Percentiles rank a stretch among this genome's conserved stretches.
These are phyloP conservation scores for Gautieria morchelliformis DNA, from an alignment of 768 basidiomycete species.

Conservation along the genomic window DNA sequence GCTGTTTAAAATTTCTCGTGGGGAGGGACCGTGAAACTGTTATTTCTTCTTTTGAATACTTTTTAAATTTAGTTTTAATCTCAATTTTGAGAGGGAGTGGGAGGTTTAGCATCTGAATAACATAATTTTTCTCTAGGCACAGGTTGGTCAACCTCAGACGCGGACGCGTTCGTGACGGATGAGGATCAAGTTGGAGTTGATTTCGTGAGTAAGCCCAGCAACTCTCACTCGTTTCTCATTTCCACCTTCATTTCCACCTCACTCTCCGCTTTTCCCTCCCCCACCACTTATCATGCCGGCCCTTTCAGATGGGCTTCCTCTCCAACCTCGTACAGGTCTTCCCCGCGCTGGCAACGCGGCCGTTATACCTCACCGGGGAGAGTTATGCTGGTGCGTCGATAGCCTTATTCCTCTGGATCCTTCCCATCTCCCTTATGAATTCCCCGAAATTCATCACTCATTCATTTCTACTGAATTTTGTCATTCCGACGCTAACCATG, in stretches of 20 bases:
- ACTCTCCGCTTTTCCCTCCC: background rate
- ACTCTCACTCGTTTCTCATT: background rate
- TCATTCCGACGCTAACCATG: too few species aligned
- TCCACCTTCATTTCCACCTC: background rate
- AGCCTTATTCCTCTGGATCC: background rate
- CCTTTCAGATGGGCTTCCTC: constrained; percentile 10
- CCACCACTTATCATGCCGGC: too few species aligned
- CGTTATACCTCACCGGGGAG: constrained; percentile 13
- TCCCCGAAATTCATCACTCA: too few species aligned
- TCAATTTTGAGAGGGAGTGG: too few species aligned
- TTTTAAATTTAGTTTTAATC: background rate
- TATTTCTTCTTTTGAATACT: background rate
- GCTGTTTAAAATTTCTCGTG: too few species aligned
- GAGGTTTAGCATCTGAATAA: too few species aligned
- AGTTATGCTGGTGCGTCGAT: constrained; percentile 12
- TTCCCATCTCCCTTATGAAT: background rate
- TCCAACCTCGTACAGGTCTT: constrained; percentile 12
- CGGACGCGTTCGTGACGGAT: constrained; percentile 26
- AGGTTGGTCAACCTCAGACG: constrained; percentile 58
- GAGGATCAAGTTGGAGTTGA: background rate
- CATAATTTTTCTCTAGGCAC: constrained; percentile 23
- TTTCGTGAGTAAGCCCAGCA: background rate
- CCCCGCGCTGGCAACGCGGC: constrained; percentile 12
- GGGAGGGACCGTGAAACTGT: too few species aligned
- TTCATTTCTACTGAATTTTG: too few species aligned